These are phyloP conservation scores for Williopsis jadinii DNA, from an alignment of 1,139 yeast genomes.

Conservation along the genomic window DNA sequence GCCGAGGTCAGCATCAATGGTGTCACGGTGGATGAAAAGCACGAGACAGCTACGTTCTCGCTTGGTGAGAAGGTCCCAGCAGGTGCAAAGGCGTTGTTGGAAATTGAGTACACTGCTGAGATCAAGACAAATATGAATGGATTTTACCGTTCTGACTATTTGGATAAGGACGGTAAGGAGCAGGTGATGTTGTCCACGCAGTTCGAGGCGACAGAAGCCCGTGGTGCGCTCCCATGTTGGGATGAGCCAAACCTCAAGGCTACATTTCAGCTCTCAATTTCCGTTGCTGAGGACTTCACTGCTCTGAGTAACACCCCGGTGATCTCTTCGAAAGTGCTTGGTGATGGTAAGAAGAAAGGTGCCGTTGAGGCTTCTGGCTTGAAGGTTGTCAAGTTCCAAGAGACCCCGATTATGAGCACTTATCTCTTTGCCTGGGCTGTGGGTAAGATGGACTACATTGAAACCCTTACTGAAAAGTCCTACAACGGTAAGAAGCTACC, in stretches of 20 bases:
- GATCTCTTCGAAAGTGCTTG: slow-evolving; percentile 33
- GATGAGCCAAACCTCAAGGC: slow-evolving; percentile 80
- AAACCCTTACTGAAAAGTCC: slow-evolving; percentile 30
- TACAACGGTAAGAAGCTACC: slow-evolving; percentile 61
- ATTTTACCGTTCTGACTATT: slow-evolving; percentile 72
- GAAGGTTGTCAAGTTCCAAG: slow-evolving; percentile 43
- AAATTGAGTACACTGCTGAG: slow-evolving; percentile 55
- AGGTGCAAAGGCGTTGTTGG: slow-evolving; percentile 38
- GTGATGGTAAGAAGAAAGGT: slow-evolving; percentile 40
- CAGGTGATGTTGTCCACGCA: slow-evolving; percentile 73
- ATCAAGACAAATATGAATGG: slow-evolving; percentile 75
- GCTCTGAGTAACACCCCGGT: slow-evolving; percentile 75
- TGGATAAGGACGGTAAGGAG: slow-evolving; percentile 48
- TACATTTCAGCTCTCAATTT: slow-evolving; percentile 55
- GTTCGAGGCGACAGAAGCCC: slow-evolving; percentile 81
- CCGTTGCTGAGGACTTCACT: slow-evolving; percentile 49
- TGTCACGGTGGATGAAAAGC: slow-evolving; percentile 37
- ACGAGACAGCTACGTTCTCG: slow-evolving; percentile 56
- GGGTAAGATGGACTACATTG: slow-evolving; percentile 74
- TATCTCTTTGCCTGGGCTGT: slow-evolving; percentile 76
- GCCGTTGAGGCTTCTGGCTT: slow-evolving; percentile 18
- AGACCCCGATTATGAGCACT: slow-evolving; percentile 76
- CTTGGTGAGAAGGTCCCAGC: slow-evolving; percentile 37
- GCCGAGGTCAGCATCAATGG: slow-evolving; percentile 17
- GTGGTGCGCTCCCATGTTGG: slow-evolving; percentile 78